phyloP scores from a whole-genome alignment of 306 rosid species.

The Fragaria ananassa region DNA sequence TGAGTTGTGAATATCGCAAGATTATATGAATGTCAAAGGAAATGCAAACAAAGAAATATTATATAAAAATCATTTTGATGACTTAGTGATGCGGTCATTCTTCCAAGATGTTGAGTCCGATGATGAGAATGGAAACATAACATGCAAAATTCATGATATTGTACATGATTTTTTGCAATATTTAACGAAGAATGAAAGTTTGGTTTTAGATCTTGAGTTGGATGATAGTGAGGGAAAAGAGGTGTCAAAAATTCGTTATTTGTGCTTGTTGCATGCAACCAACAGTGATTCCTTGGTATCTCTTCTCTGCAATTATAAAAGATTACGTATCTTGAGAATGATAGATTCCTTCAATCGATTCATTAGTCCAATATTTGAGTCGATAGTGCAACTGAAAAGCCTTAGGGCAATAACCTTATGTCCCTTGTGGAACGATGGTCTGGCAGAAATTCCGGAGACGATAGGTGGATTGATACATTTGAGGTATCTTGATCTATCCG shows the following conservation, averaged over 20 bases:
- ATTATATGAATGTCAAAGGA: not conserved
- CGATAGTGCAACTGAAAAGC: not conserved
- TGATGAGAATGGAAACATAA: not conserved
- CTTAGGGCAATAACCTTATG: not conserved
- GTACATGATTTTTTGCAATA: not conserved
- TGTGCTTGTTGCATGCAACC: not conserved
- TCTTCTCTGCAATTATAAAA: not conserved
- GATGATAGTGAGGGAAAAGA: not conserved
- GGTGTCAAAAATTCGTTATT: no score
- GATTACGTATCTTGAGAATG: no score
- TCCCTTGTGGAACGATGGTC: not conserved
- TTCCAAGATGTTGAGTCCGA: not conserved
- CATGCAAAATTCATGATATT: conserved; percentile 1
- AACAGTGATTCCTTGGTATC: no score
- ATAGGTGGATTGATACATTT: not conserved
- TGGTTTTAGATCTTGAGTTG: not conserved
- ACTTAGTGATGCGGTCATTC: not conserved
- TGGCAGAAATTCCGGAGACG: not conserved
- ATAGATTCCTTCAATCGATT: no score
- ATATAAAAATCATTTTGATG: not conserved
- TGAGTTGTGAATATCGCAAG: not conserved
- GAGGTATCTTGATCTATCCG: conserved; percentile 1
- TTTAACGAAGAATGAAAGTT: not conserved
- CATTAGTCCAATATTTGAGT: not conserved
- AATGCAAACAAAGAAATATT: not conserved